Percentiles rank a stretch among this genome's conserved stretches.
Evolutionary conservation across 257 asterid species (phyloP).

Genomic region (Catharanthus roseus): DNA sequence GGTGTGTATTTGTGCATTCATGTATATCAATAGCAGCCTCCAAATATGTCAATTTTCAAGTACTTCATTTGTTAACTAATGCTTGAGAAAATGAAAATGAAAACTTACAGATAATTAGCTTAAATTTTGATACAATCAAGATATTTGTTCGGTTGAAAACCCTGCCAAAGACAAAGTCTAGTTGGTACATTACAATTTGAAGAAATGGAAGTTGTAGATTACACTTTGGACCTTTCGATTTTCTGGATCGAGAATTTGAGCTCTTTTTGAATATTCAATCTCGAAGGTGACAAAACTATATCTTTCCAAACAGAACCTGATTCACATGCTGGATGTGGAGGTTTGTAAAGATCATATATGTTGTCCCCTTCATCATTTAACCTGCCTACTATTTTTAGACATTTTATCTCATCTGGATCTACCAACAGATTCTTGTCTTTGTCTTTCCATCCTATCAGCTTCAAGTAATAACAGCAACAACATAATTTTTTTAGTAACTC

Average conservation of each 20-base stretch:
- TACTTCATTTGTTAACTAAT: not conserved
- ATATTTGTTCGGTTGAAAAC: constrained; percentile 2
- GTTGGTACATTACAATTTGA: constrained; percentile 7
- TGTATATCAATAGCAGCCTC: not conserved
- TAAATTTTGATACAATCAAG: not conserved
- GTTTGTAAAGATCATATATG: constrained; percentile 63
- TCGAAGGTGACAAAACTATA: constrained; percentile 89
- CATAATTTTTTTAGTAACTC: constrained; percentile 15
- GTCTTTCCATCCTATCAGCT: constrained; percentile 97
- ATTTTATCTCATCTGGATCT: constrained; percentile 76
- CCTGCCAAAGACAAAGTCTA: constrained; percentile 8
- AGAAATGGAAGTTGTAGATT: constrained; percentile 2
- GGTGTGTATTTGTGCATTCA: not conserved
- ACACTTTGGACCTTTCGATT: constrained; percentile 47
- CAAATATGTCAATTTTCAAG: not conserved
- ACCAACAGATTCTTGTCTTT: constrained; percentile 81
- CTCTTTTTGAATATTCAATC: constrained; percentile 87
- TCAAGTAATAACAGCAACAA: constrained; percentile 14
- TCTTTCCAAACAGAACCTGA: constrained; percentile 90
- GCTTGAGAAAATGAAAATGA: not conserved
- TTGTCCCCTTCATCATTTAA: constrained; percentile 67
- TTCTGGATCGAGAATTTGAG: constrained; percentile 80
- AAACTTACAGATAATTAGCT: constrained; percentile 7
- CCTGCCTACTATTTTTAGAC: constrained; percentile 47
- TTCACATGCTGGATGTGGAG: constrained; percentile 64